Conservation (phyloP, 306 rosid genomes). For the Citrullus colocynthis region DNA sequence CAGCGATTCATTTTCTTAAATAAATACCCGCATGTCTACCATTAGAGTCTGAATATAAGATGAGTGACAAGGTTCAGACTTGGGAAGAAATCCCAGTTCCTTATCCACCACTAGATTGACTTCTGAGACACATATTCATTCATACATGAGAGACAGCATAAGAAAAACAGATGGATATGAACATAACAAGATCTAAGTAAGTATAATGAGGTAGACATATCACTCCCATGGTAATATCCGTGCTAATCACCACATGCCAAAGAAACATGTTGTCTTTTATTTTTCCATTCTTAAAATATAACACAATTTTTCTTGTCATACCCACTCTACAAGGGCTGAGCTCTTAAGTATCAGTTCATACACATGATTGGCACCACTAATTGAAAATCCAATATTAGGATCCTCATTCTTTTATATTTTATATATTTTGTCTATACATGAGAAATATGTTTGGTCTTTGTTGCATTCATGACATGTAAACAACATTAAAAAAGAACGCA, state of each 20-base stretch:
- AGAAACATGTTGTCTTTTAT: not conserved
- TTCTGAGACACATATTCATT: not conserved
- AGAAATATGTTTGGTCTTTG: not conserved
- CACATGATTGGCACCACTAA: not conserved
- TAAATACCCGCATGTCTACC: not conserved
- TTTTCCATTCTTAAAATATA: not conserved
- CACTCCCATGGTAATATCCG: not conserved
- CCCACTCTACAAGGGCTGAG: not conserved
- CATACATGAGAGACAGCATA: not conserved
- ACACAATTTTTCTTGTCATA: not conserved
- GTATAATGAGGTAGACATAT: not conserved
- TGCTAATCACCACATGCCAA: not conserved
- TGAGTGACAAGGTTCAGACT: not conserved
- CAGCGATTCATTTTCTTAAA: not conserved
- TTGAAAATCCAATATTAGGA: not conserved
- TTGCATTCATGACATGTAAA: not conserved
- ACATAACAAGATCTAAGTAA: not conserved
- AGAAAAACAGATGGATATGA: not conserved
- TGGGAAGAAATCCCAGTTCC: not conserved
- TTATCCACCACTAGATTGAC: not conserved
- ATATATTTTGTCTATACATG: not conserved
- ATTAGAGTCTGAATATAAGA: not conserved
- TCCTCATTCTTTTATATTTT: not conserved
- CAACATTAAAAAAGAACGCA: not conserved
- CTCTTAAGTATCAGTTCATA: not conserved